Evolutionary conservation across 352 stramenopile genomes (phyloP).

Genomic region (Globisporangium paddicum): DNA sequence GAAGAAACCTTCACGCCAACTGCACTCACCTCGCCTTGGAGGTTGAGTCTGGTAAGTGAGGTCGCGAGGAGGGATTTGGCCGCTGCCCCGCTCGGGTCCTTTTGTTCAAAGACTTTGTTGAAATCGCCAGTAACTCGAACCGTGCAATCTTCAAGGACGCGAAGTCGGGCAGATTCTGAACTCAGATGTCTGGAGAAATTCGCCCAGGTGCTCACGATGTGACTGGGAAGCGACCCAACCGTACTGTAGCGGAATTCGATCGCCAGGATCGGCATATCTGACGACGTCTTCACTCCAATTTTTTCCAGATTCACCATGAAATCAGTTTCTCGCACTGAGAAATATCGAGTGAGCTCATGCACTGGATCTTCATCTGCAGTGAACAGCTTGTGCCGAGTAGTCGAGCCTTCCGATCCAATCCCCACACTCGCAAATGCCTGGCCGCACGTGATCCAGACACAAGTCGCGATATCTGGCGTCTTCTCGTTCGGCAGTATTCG

Average conservation of each 20-base stretch:
- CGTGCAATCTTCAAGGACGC: conserved; percentile 52
- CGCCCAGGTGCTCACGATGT: conserved; percentile 47
- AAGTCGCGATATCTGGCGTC: conserved; percentile 11
- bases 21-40: conserved; percentile 39
- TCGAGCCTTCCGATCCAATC: conserved; percentile 26
- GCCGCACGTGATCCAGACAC: conserved; percentile 47
- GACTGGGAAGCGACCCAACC: conserved; percentile 25
- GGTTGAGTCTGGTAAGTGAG: conserved; percentile 22
- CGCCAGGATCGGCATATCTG: conserved; percentile 25
- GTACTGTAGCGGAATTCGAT: conserved; percentile 38
- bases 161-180: conserved; percentile 36
- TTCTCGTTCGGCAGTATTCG: conserved; percentile 6
- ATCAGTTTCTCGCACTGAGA: conserved; percentile 27
- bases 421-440: conserved; percentile 59
- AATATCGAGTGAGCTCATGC: conserved; percentile 42
- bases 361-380: conserved; percentile 14
- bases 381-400: conserved; percentile 14
- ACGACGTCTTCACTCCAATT: conserved; percentile 43
- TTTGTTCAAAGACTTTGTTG: conserved; percentile 33
- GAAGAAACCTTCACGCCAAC: conserved; percentile 49
- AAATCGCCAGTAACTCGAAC: conserved; percentile 42
- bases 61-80: conserved; percentile 18
- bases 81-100: background rate
- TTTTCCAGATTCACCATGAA: conserved; percentile 68
- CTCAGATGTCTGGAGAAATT: conserved; percentile 39